Evolutionary conservation across 2,329 filamentous ascomycete genomes (phyloP), one percentile per base, ranked within the genome.

Genomic region (Arthrobotrys megalospora): DNA sequence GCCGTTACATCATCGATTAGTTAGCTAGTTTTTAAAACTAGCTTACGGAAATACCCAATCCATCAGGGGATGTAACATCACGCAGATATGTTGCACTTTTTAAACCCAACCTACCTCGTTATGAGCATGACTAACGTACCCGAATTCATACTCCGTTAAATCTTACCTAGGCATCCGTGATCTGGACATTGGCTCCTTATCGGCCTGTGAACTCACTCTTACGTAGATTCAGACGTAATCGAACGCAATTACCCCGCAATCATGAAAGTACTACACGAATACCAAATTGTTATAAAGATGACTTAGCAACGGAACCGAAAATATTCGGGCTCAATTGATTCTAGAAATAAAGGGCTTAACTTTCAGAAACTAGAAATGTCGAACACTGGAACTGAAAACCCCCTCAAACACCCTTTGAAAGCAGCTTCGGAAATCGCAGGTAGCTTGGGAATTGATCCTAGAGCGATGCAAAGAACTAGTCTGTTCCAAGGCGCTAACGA

Each of bases 401-500:
- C 79, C 3, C 8, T 70, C 45, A 52, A 85, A 76, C 85, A 86
- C 68, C 86, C 86, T 12, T 82, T 86, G 41, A 82, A 84, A 78
- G 86, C 85, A 5, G 84, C 84, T 8, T 83, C 83, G 14, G 82
- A 83, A 78, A 85, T 84, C n/a, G 84, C 86, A 24, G 84, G 84
- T n/a, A 83, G 83, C 24, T 82, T 83, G 1, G 82, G 84, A 6
- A 84, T 83, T 6, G 86, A 87, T 71, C 83, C 83, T 36, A 83
- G 85, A 11, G 82, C 82, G 11, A 65, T 77, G n/a, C 81, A 82
- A 43, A 80, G 80, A n/a, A 52, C 80, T 4, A 82, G 82, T 4
- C 66, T 82, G 5, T 83, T 83, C 60, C 81, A 85, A 81, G 84
- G 83, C 62, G 84, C 86, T 58, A 88, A 88, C 72, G 86, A 88